phyloP scores from a whole-genome alignment of 345 rosid species.

The Sapria himalayana region DNA sequence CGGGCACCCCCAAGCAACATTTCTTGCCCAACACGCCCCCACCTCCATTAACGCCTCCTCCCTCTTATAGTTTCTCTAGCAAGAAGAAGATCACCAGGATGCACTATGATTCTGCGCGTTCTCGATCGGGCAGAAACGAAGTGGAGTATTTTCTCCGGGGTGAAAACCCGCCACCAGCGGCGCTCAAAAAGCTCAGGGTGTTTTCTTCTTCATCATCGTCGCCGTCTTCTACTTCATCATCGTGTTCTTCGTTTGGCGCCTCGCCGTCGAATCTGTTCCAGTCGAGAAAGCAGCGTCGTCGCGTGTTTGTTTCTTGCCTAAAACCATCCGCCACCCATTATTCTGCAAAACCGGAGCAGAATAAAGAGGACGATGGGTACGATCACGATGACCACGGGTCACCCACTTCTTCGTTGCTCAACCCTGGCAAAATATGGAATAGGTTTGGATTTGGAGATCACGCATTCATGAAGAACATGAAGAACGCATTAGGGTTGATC shows the following conservation, averaged over 20 bases:
- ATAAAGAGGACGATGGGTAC: conserved; percentile 1
- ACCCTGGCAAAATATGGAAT: conserved; percentile 7
- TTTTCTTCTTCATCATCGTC: conserved; percentile 21
- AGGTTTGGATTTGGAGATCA: conserved; percentile 12
- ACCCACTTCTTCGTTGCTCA: conserved; percentile 18
- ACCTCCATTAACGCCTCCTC: conserved; percentile 44
- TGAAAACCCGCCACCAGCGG: conserved; percentile 14
- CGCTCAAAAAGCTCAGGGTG: conserved; percentile 23
- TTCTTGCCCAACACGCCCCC: conserved; percentile 7
- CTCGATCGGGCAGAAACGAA: conserved; percentile 8
- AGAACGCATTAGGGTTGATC: conserved; percentile 21
- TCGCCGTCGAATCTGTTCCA: neutral
- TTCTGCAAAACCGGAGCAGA: too few species aligned
- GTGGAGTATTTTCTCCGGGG: conserved; percentile 7
- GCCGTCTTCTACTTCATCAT: conserved; percentile 14
- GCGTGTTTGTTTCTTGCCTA: too few species aligned
- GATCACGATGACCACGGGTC: conserved; percentile 4
- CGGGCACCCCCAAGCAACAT: conserved; percentile 65
- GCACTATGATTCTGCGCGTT: conserved; percentile 8
- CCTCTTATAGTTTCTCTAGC: conserved; percentile 17
- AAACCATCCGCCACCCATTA: too few species aligned
- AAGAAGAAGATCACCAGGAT: conserved; percentile 10
- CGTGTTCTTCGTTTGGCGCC: conserved; percentile 10
- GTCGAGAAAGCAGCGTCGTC: too few species aligned
- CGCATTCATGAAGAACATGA: conserved; percentile 23